phyloP scores from a whole-genome alignment of 192 early-diverging fungal genomes.

The Gamsiella multidivaricata region DNA sequence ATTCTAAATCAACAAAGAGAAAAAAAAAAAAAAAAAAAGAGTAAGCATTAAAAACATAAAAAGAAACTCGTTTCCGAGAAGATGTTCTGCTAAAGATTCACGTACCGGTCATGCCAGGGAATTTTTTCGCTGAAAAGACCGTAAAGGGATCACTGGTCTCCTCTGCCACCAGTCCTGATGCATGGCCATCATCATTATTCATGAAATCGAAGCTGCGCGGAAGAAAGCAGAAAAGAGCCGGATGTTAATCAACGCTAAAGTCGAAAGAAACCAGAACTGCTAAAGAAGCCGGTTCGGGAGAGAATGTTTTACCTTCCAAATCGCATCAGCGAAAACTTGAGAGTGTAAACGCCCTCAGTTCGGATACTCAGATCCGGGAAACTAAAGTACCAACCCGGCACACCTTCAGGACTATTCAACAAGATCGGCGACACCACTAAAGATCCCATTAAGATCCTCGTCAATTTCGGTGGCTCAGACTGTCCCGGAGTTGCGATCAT shows the following conservation, averaged over 20 bases:
- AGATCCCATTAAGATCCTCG: constrained; percentile 72
- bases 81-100: not conserved
- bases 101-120: constrained; percentile 86
- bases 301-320: constrained; percentile 64
- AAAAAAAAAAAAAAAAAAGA: not conserved
- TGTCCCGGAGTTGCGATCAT: constrained; percentile 63
- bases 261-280: not conserved
- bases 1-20: constrained; percentile 61
- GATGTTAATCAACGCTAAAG: not conserved
- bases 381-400: constrained; percentile 79
- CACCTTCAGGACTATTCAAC: constrained; percentile 63
- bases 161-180: constrained; percentile 64
- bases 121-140: constrained; percentile 85
- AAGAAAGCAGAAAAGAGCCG: not conserved
- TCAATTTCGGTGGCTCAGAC: constrained; percentile 62
- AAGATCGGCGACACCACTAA: constrained; percentile 69
- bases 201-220: constrained; percentile 27
- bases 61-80: not conserved
- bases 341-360: constrained; percentile 75
- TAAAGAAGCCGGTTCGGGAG: not conserved
- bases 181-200: constrained; percentile 60
- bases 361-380: constrained; percentile 83
- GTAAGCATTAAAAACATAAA: not conserved
- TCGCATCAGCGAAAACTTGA: constrained; percentile 78
- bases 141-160: constrained; percentile 76